phyloP scores from a whole-genome alignment of 1,284 basidiomycete species.

The Fistulina hepatica region DNA sequence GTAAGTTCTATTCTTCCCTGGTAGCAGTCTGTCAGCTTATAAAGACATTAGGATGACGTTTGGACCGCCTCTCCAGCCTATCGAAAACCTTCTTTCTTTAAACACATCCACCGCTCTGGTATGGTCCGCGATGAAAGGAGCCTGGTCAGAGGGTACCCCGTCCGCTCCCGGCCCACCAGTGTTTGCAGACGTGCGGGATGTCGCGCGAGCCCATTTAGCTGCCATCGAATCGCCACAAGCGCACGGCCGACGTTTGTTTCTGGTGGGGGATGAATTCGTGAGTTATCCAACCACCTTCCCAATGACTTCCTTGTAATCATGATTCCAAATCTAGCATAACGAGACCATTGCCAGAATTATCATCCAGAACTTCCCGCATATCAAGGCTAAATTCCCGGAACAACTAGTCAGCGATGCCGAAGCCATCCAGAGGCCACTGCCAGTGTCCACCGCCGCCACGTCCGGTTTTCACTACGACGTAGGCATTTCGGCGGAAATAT shows the following conservation, averaged over 20 bases:
- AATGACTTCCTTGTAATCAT: too few relatives aligned
- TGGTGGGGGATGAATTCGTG: slow-evolving; percentile 10
- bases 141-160: slow-evolving; percentile 8
- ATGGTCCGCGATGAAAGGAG: slow-evolving; percentile 10
- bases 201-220: slow-evolving; percentile 11
- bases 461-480: slow-evolving; percentile 6
- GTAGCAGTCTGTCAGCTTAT: too few relatives aligned
- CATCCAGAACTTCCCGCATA: too few relatives aligned
- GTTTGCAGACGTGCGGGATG: slow-evolving; percentile 10
- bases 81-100: slow-evolving; percentile 6
- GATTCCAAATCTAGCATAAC: not conserved
- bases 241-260: slow-evolving; percentile 11
- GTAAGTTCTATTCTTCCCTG: not conserved
- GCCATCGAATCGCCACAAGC: slow-evolving; percentile 10
- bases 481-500: slow-evolving; percentile 6
- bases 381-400: too few relatives aligned
- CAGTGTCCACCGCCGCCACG: slow-evolving; percentile 1
- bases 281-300: too few relatives aligned
- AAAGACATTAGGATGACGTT: slow-evolving; percentile 7
- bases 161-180: slow-evolving; percentile 7
- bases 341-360: not conserved
- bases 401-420: slow-evolving; percentile 11
- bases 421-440: slow-evolving; percentile 8
- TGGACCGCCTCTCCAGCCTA: slow-evolving; percentile 10
- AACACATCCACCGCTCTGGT: slow-evolving; percentile 10